phyloP scores from a whole-genome alignment of 371 early-diverging fungal species.

The Catenaria anguillulae region DNA sequence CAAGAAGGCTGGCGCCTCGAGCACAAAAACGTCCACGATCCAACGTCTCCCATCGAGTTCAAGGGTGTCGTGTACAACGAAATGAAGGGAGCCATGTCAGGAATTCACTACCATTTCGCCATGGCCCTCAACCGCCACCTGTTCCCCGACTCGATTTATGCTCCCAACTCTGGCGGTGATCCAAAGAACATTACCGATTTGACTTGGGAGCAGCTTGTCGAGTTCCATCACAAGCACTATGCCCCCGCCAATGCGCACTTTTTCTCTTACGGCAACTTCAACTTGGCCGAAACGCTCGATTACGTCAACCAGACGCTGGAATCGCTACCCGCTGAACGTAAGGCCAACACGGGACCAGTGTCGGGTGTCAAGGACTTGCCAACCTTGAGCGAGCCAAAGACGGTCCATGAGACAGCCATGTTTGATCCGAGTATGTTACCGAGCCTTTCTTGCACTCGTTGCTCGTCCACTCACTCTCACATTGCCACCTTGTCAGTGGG shows the following conservation, averaged over 20 bases:
- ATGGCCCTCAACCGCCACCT: slow-evolving; percentile 61
- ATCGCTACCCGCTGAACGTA: slow-evolving; percentile 12
- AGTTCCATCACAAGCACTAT: slow-evolving; percentile 70
- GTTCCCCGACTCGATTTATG: slow-evolving; percentile 71
- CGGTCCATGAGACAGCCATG: slow-evolving; percentile 41
- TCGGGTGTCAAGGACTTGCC: slow-evolving; percentile 12
- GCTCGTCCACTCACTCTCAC: not conserved
- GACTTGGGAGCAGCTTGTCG: slow-evolving; percentile 60
- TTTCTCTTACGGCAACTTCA: slow-evolving; percentile 78
- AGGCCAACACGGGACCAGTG: not conserved
- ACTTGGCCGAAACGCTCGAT: slow-evolving; percentile 53
- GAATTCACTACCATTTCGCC: slow-evolving; percentile 45
- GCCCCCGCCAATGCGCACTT: slow-evolving; percentile 81
- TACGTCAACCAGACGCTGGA: slow-evolving; percentile 44
- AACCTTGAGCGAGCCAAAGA: slow-evolving; percentile 33
- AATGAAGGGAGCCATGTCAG: slow-evolving; percentile 85
- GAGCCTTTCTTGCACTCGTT: not conserved
- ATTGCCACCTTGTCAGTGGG: slow-evolving; percentile 30
- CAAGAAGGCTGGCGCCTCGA: slow-evolving; percentile 96
- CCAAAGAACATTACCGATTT: slow-evolving; percentile 74
- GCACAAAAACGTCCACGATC: slow-evolving; percentile 42
- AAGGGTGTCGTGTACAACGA: slow-evolving; percentile 96
- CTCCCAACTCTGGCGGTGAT: slow-evolving; percentile 76
- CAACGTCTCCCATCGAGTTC: slow-evolving; percentile 34
- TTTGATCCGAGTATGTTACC: slow-evolving; percentile 56